Conservation (phyloP, 164 flowering plant species). For the Nymphaea colorata region DNA sequence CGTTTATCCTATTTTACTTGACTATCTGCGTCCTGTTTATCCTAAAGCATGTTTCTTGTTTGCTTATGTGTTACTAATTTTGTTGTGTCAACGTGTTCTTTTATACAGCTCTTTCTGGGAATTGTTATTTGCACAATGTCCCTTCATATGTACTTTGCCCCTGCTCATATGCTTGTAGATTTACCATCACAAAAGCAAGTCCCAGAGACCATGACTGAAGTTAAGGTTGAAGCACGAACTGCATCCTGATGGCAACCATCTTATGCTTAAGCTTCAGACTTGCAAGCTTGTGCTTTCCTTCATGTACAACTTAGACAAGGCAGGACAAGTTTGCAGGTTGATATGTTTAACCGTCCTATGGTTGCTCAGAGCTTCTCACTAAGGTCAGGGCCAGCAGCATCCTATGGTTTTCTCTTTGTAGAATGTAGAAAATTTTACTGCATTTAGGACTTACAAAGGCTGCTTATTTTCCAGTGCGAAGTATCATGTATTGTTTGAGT, state of each 20-base stretch:
- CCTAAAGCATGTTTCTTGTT: neutral
- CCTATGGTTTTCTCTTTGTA: neutral
- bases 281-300: neutral
- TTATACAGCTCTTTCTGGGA: slow-evolving; percentile 87
- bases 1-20: neutral
- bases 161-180: slow-evolving; percentile 63
- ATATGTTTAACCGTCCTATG: too few relatives aligned
- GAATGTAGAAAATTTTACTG: neutral
- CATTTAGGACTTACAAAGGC: neutral
- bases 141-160: slow-evolving; percentile 91
- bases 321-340: neutral
- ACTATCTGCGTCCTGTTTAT: neutral
- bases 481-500: too few relatives aligned
- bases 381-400: neutral
- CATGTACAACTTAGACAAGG: neutral
- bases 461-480: too few relatives aligned
- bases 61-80: neutral
- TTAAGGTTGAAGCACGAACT: slow-evolving; percentile 35
- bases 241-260: slow-evolving; percentile 20
- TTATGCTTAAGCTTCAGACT: neutral
- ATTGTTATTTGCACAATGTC: slow-evolving; percentile 91
- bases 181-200: slow-evolving; percentile 35
- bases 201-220: slow-evolving; percentile 27
- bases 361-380: neutral
- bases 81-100: neutral